Conservation (phyloP, 371 early-diverging fungal genomes). For the Mucor irregularis region DNA sequence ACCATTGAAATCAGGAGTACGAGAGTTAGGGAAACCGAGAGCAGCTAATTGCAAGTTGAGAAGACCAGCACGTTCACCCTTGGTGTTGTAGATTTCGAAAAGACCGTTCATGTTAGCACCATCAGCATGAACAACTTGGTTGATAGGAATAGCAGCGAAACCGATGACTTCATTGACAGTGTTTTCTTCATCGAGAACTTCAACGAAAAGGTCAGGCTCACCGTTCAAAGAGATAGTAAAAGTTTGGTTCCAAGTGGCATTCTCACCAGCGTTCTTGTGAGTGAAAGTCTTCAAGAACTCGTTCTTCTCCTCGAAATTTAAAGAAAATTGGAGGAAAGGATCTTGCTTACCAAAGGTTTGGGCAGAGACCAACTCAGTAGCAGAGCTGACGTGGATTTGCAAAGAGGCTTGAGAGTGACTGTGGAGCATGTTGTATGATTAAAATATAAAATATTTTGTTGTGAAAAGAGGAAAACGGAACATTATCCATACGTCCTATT, state of each 20-base stretch:
- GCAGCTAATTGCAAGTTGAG: conserved; percentile 52
- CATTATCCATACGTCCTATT: not conserved
- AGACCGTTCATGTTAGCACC: conserved; percentile 50
- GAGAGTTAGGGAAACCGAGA: conserved; percentile 51
- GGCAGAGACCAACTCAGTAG: conserved; percentile 38
- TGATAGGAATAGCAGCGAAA: conserved; percentile 63
- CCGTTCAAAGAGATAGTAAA: conserved; percentile 48
- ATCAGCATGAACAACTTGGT: conserved; percentile 52
- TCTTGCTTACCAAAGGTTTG: conserved; percentile 62
- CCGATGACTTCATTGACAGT: conserved; percentile 55
- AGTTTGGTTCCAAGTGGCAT: conserved; percentile 59
- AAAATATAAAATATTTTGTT: not conserved
- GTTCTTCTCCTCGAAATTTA: conserved; percentile 44
- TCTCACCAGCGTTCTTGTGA: conserved; percentile 56
- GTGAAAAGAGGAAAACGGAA: not conserved
- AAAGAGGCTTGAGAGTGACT: conserved; percentile 27
- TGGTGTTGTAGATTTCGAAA: conserved; percentile 49
- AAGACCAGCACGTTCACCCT: conserved; percentile 51
- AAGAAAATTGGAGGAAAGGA: conserved; percentile 55
- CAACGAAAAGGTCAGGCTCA: conserved; percentile 54
- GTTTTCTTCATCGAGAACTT: conserved; percentile 57
- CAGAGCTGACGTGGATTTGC: conserved; percentile 42
- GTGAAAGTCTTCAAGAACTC: conserved; percentile 57
- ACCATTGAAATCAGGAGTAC: conserved; percentile 16
- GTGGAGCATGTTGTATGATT: conserved; percentile 13